A percentile compares a stretch with the other conserved stretches of the same genome.
Evolutionary conservation across 1,139 yeast species (phyloP).

Genomic region (Debaryomyces nepalensis): DNA sequence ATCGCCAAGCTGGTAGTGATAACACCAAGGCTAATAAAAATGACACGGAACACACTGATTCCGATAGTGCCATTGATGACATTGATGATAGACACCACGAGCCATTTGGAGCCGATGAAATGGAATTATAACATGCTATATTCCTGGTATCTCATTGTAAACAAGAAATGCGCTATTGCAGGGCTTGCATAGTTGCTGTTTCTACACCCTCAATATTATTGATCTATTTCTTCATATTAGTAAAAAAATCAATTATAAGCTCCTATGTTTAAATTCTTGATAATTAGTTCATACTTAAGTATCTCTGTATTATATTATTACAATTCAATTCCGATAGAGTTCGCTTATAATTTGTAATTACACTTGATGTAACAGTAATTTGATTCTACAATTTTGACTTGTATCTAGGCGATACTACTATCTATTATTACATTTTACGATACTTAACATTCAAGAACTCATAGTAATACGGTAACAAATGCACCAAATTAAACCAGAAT

Average conservation of each 20-base stretch:
- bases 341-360: not conserved
- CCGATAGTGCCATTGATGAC: conserved; percentile 45
- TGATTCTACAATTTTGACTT: not conserved
- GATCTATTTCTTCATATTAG: not conserved
- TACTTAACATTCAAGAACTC: too few species aligned
- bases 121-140: conserved; percentile 54
- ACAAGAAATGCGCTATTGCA: too few species aligned
- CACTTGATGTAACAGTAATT: not conserved
- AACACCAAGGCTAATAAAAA: conserved; percentile 15
- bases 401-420: too few species aligned
- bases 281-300: conserved; percentile 1
- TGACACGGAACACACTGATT: conserved; percentile 22
- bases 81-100: conserved; percentile 52
- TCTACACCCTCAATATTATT: not conserved
- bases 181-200: too few species aligned
- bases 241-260: not conserved
- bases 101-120: conserved; percentile 69
- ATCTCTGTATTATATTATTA: conserved; percentile 2
- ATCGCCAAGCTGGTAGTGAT: conserved; percentile 15
- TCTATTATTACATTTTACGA: too few species aligned
- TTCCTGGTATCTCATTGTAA: not conserved
- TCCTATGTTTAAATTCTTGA: not conserved
- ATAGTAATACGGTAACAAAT: too few species aligned
- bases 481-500: too few species aligned
- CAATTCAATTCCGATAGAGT: not conserved